phyloP scores from a whole-genome alignment of 306 rosid genomes.

The Acacia confusa region DNA sequence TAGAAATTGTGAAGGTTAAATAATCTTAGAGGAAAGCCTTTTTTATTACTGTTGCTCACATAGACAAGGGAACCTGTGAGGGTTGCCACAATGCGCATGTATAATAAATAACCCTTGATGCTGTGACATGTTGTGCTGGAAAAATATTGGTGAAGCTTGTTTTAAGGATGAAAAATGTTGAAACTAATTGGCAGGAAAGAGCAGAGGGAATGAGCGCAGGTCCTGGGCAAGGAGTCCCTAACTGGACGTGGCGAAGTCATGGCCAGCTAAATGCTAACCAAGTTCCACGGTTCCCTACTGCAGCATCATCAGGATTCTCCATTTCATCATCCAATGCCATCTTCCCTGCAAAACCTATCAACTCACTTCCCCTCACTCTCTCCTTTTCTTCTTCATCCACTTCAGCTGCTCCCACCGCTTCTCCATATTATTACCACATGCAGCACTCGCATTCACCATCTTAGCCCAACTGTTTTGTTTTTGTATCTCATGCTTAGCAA shows the following conservation, averaged over 20 bases:
- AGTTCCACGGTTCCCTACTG: conserved; percentile 71
- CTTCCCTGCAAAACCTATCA: conserved; percentile 42
- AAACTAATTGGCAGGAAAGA: conserved; percentile 61
- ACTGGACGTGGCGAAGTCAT: conserved; percentile 78
- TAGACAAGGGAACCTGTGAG: background rate
- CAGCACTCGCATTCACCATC: conserved; percentile 57
- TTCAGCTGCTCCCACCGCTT: conserved; percentile 32
- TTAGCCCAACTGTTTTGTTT: conserved; percentile 24
- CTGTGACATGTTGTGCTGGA: background rate
- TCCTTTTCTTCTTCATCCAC: conserved; percentile 49
- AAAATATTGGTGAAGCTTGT: background rate
- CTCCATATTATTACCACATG: conserved; percentile 52
- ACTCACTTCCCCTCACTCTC: conserved; percentile 46
- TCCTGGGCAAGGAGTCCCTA: conserved; percentile 63
- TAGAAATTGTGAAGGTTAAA: background rate
- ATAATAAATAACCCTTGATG: too few species aligned
- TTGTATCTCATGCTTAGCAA: background rate
- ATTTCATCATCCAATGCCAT: conserved; percentile 58
- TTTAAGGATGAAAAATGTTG: background rate
- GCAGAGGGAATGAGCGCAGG: conserved; percentile 56
- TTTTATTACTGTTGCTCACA: background rate
- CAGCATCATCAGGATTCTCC: conserved; percentile 99
- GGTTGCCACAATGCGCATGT: too few species aligned
- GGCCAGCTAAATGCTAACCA: conserved; percentile 63
- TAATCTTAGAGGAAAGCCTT: background rate